Conservation (phyloP, 2,329 filamentous ascomycete genomes). For the Pseudogymnoascus sp. region DNA sequence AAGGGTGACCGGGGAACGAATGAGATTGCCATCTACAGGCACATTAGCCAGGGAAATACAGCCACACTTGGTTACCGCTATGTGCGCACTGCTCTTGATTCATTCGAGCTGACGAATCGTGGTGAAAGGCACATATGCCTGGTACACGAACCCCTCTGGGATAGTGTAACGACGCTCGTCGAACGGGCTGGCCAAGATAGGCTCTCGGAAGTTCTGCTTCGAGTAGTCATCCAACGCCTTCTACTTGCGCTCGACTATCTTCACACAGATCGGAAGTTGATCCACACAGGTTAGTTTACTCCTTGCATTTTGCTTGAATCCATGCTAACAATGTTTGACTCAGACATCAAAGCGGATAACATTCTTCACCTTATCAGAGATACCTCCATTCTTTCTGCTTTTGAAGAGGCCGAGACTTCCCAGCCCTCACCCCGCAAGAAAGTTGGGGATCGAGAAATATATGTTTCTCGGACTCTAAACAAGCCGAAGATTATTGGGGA, state of each 20-base stretch:
- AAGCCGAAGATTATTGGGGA: conserved; percentile 28
- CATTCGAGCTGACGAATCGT: conserved; percentile 30
- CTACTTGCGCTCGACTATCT: conserved; percentile 39
- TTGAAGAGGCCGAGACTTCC: conserved; percentile 34
- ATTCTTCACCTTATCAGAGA: conserved; percentile 35
- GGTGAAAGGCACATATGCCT: conserved; percentile 30
- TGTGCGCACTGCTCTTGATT: conserved; percentile 30
- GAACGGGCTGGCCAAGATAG: conserved; percentile 32
- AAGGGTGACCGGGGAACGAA: conserved; percentile 10
- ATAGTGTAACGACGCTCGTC: conserved; percentile 34
- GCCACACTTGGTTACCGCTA: conserved; percentile 27
- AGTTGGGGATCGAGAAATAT: conserved; percentile 34
- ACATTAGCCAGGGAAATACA: conserved; percentile 24
- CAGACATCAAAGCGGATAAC: conserved; percentile 40
- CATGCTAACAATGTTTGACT: conserved; percentile 14
- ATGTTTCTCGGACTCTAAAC: conserved; percentile 34
- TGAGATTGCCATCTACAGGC: conserved; percentile 34
- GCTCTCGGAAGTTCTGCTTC: conserved; percentile 30
- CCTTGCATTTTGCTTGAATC: neutral
- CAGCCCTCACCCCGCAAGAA: conserved; percentile 36
- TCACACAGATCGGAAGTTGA: conserved; percentile 37
- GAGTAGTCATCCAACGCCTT: conserved; percentile 31
- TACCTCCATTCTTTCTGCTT: conserved; percentile 30
- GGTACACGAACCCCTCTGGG: conserved; percentile 36
- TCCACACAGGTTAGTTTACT: conserved; percentile 36